These are phyloP conservation scores for Rosellinia necatrix DNA, from an alignment of 2,329 filamentous ascomycete species.

Conservation along the genomic window DNA sequence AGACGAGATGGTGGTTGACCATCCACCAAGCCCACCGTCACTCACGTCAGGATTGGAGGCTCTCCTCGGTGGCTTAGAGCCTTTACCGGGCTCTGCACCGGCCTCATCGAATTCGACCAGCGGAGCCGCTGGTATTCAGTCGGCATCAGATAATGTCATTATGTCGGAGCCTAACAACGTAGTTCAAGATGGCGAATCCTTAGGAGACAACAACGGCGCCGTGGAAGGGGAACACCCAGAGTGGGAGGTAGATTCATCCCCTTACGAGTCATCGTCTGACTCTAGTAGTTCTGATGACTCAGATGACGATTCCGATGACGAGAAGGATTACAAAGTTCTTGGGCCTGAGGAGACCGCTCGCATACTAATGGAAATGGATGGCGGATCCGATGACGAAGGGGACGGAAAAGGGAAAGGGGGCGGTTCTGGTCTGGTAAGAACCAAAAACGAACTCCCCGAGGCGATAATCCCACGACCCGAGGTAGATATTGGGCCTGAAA, in stretches of 20 bases:
- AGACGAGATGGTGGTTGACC: conserved; percentile 27
- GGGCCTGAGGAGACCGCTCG: conserved; percentile 82
- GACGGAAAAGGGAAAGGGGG: conserved; percentile 55
- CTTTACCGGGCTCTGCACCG: conserved; percentile 26
- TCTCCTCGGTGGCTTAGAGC: conserved; percentile 38
- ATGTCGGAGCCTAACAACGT: not conserved
- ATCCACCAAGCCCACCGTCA: conserved; percentile 40
- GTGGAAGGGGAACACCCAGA: conserved; percentile 61
- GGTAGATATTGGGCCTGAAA: conserved; percentile 75
- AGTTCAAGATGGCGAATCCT: not conserved
- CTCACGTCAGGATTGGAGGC: conserved; percentile 42
- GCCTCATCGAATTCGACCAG: not conserved
- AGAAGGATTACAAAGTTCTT: conserved; percentile 66
- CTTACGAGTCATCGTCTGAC: conserved; percentile 70
- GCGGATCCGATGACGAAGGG: conserved; percentile 77
- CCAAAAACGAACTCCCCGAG: conserved; percentile 77
- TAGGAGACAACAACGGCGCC: conserved; percentile 3
- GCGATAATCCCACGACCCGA: conserved; percentile 74
- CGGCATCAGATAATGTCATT: not conserved
- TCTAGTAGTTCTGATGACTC: conserved; percentile 64
- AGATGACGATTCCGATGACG: conserved; percentile 58
- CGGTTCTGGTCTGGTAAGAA: conserved; percentile 63
- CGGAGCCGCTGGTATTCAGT: not conserved
- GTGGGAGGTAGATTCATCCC: conserved; percentile 83
- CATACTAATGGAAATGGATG: conserved; percentile 83